phyloP scores from a whole-genome alignment of 257 asterid genomes.

The Solanum gracilifrons region DNA sequence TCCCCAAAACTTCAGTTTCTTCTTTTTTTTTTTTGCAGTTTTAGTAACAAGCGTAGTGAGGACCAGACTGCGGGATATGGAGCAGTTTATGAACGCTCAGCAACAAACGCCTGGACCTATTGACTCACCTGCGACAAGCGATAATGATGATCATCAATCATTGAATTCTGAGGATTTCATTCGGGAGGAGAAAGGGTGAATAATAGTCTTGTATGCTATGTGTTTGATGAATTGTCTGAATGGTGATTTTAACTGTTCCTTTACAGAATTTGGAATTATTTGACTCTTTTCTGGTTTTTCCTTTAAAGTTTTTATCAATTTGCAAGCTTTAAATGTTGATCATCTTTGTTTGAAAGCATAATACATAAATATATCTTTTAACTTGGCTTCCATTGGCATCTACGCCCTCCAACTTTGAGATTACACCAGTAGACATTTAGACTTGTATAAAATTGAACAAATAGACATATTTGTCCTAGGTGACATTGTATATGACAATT shows the following conservation, averaged over 20 bases:
- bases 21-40: slow-evolving; percentile 17
- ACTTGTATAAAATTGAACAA: no score
- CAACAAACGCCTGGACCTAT: slow-evolving; percentile 10
- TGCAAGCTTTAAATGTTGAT: neutral
- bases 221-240: slow-evolving; percentile 17
- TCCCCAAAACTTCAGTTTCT: neutral
- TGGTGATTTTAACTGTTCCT: neutral
- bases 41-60: slow-evolving; percentile 48
- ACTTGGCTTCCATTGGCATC: neutral
- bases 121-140: neutral
- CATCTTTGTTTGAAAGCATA: neutral
- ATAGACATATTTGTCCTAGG: neutral
- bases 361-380: neutral
- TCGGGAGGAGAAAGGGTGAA: slow-evolving; percentile 14
- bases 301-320: neutral
- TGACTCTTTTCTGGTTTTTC: neutral
- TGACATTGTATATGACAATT: neutral
- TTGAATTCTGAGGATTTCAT: slow-evolving; percentile 8
- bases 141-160: neutral
- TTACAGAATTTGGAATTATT: neutral
- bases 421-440: neutral
- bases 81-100: slow-evolving; percentile 27
- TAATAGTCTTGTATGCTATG: neutral
- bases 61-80: slow-evolving; percentile 60
- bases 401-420: neutral